A percentile compares a stretch with the other conserved stretches of the same genome.
phyloP scores from a whole-genome alignment of 2,329 filamentous ascomycete genomes.

The Magnaporthiopsis incrustans region DNA sequence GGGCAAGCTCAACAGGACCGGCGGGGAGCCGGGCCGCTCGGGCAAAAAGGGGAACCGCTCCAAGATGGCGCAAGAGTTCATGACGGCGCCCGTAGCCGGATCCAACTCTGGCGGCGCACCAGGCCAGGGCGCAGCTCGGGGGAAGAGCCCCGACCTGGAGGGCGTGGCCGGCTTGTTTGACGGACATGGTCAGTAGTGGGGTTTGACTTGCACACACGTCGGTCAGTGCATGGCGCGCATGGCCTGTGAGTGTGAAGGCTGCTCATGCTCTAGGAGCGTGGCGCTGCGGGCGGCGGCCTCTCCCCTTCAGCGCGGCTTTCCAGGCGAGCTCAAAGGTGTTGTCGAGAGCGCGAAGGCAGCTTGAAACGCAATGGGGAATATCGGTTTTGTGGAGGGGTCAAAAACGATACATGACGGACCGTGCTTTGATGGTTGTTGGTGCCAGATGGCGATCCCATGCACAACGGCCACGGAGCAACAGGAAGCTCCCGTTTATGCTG shows the following conservation, averaged over 20 bases:
- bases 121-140: constrained; percentile 17
- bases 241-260: neutral
- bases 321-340: neutral
- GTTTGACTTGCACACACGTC: no score
- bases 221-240: neutral
- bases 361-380: neutral
- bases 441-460: neutral
- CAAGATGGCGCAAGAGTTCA: constrained; percentile 59
- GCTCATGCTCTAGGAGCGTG: neutral
- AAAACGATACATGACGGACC: neutral
- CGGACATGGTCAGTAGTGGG: neutral
- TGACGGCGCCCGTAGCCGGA: constrained; percentile 36
- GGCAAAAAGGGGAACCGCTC: constrained; percentile 38
- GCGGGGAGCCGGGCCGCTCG: constrained; percentile 16
- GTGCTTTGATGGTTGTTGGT: neutral
- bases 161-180: constrained; percentile 46
- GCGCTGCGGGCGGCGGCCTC: neutral
- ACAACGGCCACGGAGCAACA: neutral
- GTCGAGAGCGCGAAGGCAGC: neutral
- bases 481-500: neutral
- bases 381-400: neutral
- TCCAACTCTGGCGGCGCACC: constrained; percentile 12
- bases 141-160: constrained; percentile 43
- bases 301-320: neutral
- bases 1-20: constrained; percentile 65